Evolutionary conservation across 2,329 filamentous ascomycete species (phyloP), one percentile per base, ranked within the genome.

Genomic region (Mycosphaerella sp.): DNA sequence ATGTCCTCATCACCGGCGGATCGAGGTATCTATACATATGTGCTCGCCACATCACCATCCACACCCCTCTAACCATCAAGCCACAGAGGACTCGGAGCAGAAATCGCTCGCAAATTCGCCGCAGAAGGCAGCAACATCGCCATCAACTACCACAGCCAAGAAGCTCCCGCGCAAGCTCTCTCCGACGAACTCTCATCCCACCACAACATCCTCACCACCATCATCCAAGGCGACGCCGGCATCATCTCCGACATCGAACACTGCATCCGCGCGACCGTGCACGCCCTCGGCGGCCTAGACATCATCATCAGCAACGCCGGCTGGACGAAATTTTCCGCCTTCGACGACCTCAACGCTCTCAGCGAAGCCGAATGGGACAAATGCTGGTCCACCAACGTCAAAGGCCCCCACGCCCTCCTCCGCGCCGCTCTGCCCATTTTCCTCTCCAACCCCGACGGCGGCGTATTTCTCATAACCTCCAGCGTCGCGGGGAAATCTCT

Each of bases 241-340:
- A 71, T 74, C 5, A 75, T 79, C 30, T 67, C 71, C 1, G 84
- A 86, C 21, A 80, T 86, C 55, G 67, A 73, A 43, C 71, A 73
- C 0, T 74, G 84, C 0, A 79, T 90, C 1, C 68, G 76, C 14
- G 75, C 83, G 40, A 78, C 80, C 1, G 73, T 83, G 42, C 69
- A 75, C 21, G 69, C 68, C n/a, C 74, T 88, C 56, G 85, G 84
- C 4, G 80, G 83, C 1, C 67, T 93, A n/a, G 87, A 93, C 69
- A 76, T 89, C 36, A 73, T 93, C 41, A 80, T 91, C 61, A 86
- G 84, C 2, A 93, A 93, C 67, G 85, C 85, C 14, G 81, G 81
- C 18, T 85, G 79, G 77, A 84, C 81, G 0, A 78, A 77, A 54
- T 78, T 84, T 57, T 71, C 75, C 21, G 69, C 71, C 2, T 84